phyloP scores from a whole-genome alignment of 331 rosid genomes.

The Cucumis variabilis region DNA sequence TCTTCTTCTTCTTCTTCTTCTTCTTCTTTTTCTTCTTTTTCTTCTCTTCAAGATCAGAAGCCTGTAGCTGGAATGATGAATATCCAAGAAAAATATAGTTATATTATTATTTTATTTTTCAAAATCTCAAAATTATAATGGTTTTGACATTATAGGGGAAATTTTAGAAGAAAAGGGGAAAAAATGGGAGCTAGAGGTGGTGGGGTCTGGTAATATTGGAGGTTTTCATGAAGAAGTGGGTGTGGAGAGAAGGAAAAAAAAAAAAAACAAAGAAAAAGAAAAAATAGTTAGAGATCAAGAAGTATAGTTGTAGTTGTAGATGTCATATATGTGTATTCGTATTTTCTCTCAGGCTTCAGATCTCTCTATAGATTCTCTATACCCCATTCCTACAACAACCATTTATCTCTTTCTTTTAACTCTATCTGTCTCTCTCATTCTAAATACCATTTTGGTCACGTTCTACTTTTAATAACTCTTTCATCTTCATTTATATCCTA shows the following conservation, averaged over 20 bases:
- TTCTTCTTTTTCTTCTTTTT: background rate
- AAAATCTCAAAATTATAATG: background rate
- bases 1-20: background rate
- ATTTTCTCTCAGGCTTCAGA: conserved; percentile 47
- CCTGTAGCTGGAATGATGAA: background rate
- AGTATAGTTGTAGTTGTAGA: background rate
- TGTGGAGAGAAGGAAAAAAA: conserved; percentile 43
- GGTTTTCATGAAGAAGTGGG: conserved; percentile 50
- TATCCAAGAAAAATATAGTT: background rate
- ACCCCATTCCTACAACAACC: conserved; percentile 79
- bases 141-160: conserved; percentile 26
- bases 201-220: conserved; percentile 27
- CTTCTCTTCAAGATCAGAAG: background rate
- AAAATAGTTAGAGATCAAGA: background rate
- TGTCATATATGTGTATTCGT: background rate
- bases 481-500: too few relatives aligned
- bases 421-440: conserved; percentile 34
- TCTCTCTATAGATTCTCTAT: conserved; percentile 86
- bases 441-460: too few relatives aligned
- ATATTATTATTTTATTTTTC: too few relatives aligned
- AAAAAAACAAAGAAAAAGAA: background rate
- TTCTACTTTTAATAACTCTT: too few relatives aligned
- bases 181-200: conserved; percentile 40
- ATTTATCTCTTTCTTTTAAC: conserved; percentile 42
- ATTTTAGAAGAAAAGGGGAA: background rate